phyloP scores from a whole-genome alignment of 106 monocot genomes.

The Agapanthus africanus region DNA sequence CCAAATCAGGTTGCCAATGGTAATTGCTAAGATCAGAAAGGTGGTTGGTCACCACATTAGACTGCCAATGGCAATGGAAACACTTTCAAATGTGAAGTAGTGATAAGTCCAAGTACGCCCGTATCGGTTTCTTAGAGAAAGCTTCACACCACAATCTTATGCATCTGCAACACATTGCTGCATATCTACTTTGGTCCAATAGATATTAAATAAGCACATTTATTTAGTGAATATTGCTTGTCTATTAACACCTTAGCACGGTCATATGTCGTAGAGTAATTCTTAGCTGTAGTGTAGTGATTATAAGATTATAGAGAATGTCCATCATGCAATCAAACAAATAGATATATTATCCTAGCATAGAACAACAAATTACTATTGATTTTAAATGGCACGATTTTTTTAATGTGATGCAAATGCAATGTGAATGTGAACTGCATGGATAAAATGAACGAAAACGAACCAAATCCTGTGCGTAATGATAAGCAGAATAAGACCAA shows the following conservation, averaged over 20 bases:
- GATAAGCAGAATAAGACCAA: constrained; percentile 83
- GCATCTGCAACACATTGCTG: not conserved
- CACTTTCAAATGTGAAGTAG: not conserved
- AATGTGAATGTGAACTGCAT: not conserved
- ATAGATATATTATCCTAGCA: not conserved
- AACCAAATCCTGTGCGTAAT: constrained; percentile 72
- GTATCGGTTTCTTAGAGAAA: not conserved
- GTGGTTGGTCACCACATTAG: too few relatives aligned
- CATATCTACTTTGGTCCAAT: not conserved
- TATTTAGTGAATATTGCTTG: not conserved
- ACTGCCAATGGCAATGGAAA: not conserved
- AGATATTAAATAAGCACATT: not conserved
- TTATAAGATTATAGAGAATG: not conserved
- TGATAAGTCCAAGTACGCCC: not conserved
- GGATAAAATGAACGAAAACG: constrained; percentile 7
- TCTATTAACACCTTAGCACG: not conserved
- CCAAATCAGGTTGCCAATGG: not conserved
- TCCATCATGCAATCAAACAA: not conserved
- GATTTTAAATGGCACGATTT: not conserved
- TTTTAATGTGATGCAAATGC: too few relatives aligned
- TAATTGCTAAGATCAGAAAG: not conserved
- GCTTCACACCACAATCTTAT: not conserved
- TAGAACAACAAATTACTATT: too few relatives aligned
- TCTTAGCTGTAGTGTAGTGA: not conserved
- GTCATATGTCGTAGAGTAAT: not conserved